Base-by-base conservation (phyloP, 1,284 basidiomycete genomes). In the Sanghuangporus sanghuang region DNA sequence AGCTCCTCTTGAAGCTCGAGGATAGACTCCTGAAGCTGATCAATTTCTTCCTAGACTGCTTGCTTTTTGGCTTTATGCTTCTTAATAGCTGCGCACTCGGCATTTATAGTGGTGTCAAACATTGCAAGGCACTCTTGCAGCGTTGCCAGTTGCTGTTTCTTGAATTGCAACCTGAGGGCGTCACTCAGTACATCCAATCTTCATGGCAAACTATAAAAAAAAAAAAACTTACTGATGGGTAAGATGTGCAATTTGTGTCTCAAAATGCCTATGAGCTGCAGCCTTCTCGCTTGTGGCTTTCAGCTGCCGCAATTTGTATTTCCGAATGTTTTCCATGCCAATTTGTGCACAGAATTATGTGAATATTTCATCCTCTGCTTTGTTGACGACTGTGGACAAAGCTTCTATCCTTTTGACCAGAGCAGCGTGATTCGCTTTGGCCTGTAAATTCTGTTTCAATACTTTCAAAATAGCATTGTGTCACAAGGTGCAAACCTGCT, bases 231-330 rank as follows among this genome's bases (percentile, higher is more conserved):
- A 95, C 93, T 95, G 93, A 75, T 97, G 93, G 3, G 83, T 87
- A 57, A 98, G 78, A 21, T 96, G 84, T 2, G 92, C 90, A 62
- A 96, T 90, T 73, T 98, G 95, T 11, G 89, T 90, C 66, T 95
- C 89, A 71, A 88, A 97, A 60, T 90, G 83, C 67, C 96, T 77
- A 62, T 93, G 80, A 2, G 92, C 93, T 68, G 93, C 92, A 71
- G 85, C 92, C 74, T 95, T 93, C 69, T 92, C 89, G 72, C 94
- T 27, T 3, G 92, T 92, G 23, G 92, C 83, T 72, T 90, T 92
- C 38, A 98, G 81, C 71, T 98, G 95, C 18, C 92, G 85, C 72
- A 94, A 90, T 75, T 99, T 96, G 73, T 98, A 99, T 67, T 97
- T 93, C 50, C 96, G 87, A 67, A 99, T 96, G 75, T 90, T 88